Evolutionary conservation across 441 rosid genomes (phyloP).

Genomic region (Arabidopsis lyrata): DNA sequence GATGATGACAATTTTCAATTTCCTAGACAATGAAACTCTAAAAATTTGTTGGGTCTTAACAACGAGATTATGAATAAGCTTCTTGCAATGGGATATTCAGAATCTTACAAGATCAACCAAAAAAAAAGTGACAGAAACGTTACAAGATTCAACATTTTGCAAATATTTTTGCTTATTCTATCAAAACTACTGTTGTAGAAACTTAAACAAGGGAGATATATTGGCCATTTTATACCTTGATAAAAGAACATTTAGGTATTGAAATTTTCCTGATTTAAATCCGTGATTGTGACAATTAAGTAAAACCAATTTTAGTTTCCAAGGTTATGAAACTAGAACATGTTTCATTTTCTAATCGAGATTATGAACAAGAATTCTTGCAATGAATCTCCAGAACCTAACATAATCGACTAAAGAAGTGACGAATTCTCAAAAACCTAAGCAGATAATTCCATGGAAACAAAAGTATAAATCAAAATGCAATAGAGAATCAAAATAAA

Average conservation of each 20-base stretch:
- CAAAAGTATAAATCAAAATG: slow-evolving; percentile 6
- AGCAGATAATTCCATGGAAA: background rate
- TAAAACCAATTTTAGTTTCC: background rate
- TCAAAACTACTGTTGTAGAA: background rate
- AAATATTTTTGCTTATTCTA: background rate
- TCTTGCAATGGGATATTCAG: background rate
- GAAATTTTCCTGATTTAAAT: background rate
- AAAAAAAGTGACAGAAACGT: background rate
- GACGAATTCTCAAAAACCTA: background rate
- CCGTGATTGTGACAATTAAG: background rate
- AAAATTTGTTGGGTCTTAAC: background rate
- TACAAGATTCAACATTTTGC: background rate
- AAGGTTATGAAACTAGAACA: background rate
- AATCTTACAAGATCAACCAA: background rate
- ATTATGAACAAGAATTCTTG: background rate
- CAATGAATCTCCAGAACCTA: background rate
- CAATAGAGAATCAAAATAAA: background rate
- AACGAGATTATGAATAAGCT: background rate
- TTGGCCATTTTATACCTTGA: background rate
- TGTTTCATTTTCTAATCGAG: background rate
- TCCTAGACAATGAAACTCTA: background rate
- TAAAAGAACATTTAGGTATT: background rate
- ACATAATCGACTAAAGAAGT: background rate
- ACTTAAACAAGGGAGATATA: background rate
- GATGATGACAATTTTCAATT: background rate